A percentile compares a stretch with the other conserved stretches of the same genome.
Conservation (phyloP, 2,329 filamentous ascomycete species). For the Trichoderma semiorbis region DNA sequence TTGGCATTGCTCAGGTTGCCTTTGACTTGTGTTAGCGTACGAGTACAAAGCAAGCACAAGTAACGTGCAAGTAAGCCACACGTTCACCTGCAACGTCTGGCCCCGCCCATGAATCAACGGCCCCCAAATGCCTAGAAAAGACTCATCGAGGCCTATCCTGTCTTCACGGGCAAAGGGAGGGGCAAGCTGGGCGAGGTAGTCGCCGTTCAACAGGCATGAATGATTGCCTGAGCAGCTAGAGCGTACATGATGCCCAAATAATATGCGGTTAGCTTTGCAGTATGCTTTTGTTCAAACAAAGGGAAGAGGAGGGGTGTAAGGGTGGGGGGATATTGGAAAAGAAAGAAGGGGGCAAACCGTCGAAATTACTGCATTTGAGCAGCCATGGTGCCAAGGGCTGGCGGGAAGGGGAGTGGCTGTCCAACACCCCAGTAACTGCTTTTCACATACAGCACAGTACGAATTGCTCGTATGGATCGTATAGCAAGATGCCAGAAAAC, state of each 20-base stretch:
- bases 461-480: not conserved
- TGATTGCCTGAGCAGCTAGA: constrained; percentile 2
- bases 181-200: not conserved
- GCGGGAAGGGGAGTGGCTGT: not conserved
- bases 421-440: not conserved
- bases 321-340: not conserved
- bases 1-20: not conserved
- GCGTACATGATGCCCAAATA: not conserved
- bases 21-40: not conserved
- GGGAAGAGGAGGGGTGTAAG: not conserved
- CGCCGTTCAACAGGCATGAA: not conserved
- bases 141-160: constrained; percentile 11
- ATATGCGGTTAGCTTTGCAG: not conserved
- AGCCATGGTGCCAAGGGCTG: not conserved
- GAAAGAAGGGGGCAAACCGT: not conserved
- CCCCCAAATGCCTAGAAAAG: constrained; percentile 14
- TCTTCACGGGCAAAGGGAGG: constrained; percentile 1
- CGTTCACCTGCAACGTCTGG: not conserved
- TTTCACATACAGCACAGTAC: not conserved
- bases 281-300: not conserved
- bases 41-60: not conserved
- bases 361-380: not conserved
- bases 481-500: not conserved
- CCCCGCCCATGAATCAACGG: constrained; percentile 9
- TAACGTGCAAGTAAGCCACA: not conserved